phyloP scores from a whole-genome alignment of 345 rosid genomes.

The Populus euphratica region DNA sequence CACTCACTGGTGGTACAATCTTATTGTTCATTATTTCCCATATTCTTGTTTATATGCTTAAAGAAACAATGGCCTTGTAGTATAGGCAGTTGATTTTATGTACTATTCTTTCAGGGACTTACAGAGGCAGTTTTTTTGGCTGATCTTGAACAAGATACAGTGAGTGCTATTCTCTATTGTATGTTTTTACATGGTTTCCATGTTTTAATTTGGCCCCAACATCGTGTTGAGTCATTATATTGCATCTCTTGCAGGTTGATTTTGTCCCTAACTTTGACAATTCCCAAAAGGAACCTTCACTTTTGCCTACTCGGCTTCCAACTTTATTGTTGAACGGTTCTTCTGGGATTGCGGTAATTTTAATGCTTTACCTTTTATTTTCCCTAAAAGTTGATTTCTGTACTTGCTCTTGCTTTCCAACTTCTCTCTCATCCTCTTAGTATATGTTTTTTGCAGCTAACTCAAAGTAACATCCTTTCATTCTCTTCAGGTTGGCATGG shows the following conservation, averaged over 20 bases:
- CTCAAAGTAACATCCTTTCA: slow-evolving; percentile 1
- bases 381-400: background rate
- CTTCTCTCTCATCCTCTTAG: background rate
- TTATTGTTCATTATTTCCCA: too few species aligned
- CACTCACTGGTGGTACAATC: too few species aligned
- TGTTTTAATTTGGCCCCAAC: background rate
- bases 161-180: slow-evolving; percentile 25
- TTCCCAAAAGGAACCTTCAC: slow-evolving; percentile 87
- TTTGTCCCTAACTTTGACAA: slow-evolving; percentile 87
- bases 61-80: slow-evolving; percentile 1
- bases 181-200: background rate
- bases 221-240: background rate
- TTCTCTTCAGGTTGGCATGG: slow-evolving; percentile 86
- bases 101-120: slow-evolving; percentile 55
- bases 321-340: slow-evolving; percentile 82
- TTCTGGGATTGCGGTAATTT: slow-evolving; percentile 89
- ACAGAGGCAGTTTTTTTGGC: slow-evolving; percentile 81
- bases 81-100: background rate
- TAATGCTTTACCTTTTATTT: background rate
- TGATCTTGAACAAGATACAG: slow-evolving; percentile 83
- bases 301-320: slow-evolving; percentile 93
- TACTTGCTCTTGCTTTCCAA: slow-evolving; percentile 6
- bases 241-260: slow-evolving; percentile 59
- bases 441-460: background rate
- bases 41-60: background rate